These are phyloP conservation scores for Vanilla planifolia DNA, from an alignment of 106 monocot genomes.

Conservation along the genomic window DNA sequence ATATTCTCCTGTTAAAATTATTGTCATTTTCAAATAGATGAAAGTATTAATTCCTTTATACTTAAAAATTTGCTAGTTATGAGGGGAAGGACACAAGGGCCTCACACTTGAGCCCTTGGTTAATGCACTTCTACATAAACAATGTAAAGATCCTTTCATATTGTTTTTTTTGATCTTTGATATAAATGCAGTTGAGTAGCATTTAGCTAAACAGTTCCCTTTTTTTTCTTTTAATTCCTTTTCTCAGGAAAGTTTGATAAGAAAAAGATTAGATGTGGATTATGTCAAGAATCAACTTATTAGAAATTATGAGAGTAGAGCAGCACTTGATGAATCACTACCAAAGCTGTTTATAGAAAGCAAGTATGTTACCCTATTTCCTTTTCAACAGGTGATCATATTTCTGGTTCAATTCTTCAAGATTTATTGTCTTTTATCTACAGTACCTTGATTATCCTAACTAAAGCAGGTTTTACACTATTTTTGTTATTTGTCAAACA, in stretches of 20 bases:
- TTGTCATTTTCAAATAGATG: not conserved
- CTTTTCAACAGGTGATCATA: not conserved
- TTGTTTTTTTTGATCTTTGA: no score
- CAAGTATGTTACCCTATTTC: slow-evolving; percentile 27
- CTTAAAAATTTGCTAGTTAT: slow-evolving; percentile 34
- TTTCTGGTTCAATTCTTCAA: no score
- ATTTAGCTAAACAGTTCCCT: no score
- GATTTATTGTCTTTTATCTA: no score
- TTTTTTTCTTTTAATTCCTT: not conserved
- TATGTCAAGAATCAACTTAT: slow-evolving; percentile 30
- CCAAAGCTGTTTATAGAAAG: slow-evolving; percentile 36
- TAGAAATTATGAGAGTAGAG: slow-evolving; percentile 22
- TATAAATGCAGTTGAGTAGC: no score
- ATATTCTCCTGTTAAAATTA: slow-evolving; percentile 1
- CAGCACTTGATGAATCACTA: slow-evolving; percentile 7
- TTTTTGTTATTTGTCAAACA: no score
- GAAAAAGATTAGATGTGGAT: slow-evolving; percentile 31
- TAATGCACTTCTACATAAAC: slow-evolving; percentile 53
- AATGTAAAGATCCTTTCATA: slow-evolving; percentile 24
- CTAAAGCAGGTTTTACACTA: no score
- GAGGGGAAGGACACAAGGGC: slow-evolving; percentile 12
- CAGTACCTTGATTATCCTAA: no score
- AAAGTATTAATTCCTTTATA: not conserved
- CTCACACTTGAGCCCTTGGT: slow-evolving; percentile 39
- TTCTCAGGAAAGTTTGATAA: slow-evolving; percentile 47